Evolutionary conservation across 139 green algal species (phyloP), one percentile per base, ranked within the genome.

Genomic region (Coccomyxa sp.): DNA sequence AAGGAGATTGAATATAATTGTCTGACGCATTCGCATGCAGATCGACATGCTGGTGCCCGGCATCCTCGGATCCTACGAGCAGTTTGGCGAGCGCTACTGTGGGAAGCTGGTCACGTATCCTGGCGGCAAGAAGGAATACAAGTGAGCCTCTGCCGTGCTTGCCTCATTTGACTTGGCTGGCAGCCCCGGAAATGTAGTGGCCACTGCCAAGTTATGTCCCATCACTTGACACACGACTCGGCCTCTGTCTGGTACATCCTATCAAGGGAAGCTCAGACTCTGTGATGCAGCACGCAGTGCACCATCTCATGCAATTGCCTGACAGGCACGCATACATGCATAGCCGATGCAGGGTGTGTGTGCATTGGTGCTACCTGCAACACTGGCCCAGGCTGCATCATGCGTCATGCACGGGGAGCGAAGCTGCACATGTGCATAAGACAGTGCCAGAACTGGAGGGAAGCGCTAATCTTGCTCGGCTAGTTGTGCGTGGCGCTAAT

Each of bases 71-170:
- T 73, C 41, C 22, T 89, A 81, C 78, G 58, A 73, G 0, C 55
- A 77, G 31, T 91, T 78, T 71, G 87, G 87, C 22, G 68, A 81
- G 27, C 82, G 83, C 38, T 89, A 87, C 80, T 89, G 85, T 79
- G 27, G 71, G 0, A 50, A 37, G 36, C 50, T 71, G 68, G 39
- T 75, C 78, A 16, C 58, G 14, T 36, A 6, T 10, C 24, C 64
- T 3, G 24, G 24, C 29, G 76, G 74, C 55, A 64, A 64, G 27
- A 31, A 31, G 50, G 50, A 64, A 18, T 64, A 22, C 18, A 18
- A 22, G 50, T 64, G 50, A 18, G 50, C 50, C 50, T 64, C 50
- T 5, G 18, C 22, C 50, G 18, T 6, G 44, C 10, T 58, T 27
- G 10, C 44, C 14, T 27, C 44, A n/a, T n/a, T n/a, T n/a, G n/a